These are phyloP conservation scores for Orbilia javanica DNA, from an alignment of 2,329 filamentous ascomycete species.

Conservation along the genomic window DNA sequence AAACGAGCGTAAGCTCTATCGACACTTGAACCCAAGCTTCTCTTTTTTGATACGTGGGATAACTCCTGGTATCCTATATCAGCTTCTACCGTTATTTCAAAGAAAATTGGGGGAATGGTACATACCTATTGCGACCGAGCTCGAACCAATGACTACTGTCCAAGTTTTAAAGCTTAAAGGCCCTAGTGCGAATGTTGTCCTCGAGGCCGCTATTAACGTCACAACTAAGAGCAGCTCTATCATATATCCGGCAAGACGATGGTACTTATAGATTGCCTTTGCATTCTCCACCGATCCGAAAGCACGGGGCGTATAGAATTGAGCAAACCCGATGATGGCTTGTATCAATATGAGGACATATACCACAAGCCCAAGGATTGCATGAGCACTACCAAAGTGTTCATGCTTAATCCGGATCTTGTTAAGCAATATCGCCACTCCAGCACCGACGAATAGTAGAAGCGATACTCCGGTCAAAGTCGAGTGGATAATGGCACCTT, in stretches of 20 bases:
- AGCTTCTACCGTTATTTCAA: background rate
- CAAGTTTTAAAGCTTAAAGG: slow-evolving; percentile 80
- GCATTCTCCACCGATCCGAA: slow-evolving; percentile 85
- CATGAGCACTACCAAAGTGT: slow-evolving; percentile 86
- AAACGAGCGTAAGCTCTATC: background rate
- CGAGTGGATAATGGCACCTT: slow-evolving; percentile 76
- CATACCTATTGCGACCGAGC: slow-evolving; percentile 72
- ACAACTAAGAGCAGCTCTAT: slow-evolving; percentile 78
- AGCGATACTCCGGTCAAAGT: slow-evolving; percentile 76
- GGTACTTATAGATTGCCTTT: slow-evolving; percentile 90
- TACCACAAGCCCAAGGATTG: slow-evolving; percentile 82
- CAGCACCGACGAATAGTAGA: slow-evolving; percentile 73
- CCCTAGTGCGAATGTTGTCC: slow-evolving; percentile 79
- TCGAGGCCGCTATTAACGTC: slow-evolving; percentile 80
- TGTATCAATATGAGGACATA: slow-evolving; percentile 79
- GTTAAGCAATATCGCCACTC: slow-evolving; percentile 83
- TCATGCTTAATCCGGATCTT: slow-evolving; percentile 72
- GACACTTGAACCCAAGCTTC: slow-evolving; percentile 68
- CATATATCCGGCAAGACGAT: slow-evolving; percentile 81
- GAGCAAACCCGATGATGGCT: slow-evolving; percentile 82
- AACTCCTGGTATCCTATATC: slow-evolving; percentile 70
- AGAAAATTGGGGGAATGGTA: background rate
- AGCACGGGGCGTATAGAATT: slow-evolving; percentile 79
- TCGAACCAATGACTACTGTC: slow-evolving; percentile 76
- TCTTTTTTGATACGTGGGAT: slow-evolving; percentile 82